phyloP scores from a whole-genome alignment of 2,329 filamentous ascomycete species.

The Nakataea oryzae region DNA sequence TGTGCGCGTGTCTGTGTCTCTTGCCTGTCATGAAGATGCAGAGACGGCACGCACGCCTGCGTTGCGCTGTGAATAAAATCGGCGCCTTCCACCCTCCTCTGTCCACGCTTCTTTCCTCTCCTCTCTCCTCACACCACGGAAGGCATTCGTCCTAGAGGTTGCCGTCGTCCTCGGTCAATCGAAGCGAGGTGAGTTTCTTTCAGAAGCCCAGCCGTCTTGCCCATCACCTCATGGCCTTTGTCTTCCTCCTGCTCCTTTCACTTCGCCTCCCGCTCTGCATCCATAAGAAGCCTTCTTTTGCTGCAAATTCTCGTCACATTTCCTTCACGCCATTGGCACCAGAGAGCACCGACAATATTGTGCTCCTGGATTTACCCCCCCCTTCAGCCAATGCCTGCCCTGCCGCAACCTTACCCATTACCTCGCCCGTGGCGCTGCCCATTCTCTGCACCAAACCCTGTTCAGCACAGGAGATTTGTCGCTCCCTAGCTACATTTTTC shows the following conservation, averaged over 20 bases:
- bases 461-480: not conserved
- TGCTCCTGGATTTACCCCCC: not conserved
- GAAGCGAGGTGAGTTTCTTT: conserved; percentile 20
- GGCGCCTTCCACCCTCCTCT: conserved; percentile 11
- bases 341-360: not conserved
- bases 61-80: conserved; percentile 10
- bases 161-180: conserved; percentile 19
- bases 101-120: conserved; percentile 11
- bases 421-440: not conserved
- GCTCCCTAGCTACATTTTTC: not conserved
- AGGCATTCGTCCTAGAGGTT: conserved; percentile 31
- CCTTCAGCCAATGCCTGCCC: not conserved
- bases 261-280: not conserved
- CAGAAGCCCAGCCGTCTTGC: conserved; percentile 9
- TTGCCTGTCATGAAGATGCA: not conserved
- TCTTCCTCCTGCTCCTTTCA: not conserved
- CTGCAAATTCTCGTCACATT: not conserved
- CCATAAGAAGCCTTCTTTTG: not conserved
- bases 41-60: not conserved
- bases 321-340: not conserved
- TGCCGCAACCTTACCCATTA: not conserved
- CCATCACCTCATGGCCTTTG: conserved; percentile 10
- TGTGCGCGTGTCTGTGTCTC: not conserved
- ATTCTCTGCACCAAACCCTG: not conserved
- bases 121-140: conserved; percentile 30